Evolutionary conservation across 2,329 filamentous ascomycete genomes (phyloP).

Genomic region (Acephala macrosclerotiorum): DNA sequence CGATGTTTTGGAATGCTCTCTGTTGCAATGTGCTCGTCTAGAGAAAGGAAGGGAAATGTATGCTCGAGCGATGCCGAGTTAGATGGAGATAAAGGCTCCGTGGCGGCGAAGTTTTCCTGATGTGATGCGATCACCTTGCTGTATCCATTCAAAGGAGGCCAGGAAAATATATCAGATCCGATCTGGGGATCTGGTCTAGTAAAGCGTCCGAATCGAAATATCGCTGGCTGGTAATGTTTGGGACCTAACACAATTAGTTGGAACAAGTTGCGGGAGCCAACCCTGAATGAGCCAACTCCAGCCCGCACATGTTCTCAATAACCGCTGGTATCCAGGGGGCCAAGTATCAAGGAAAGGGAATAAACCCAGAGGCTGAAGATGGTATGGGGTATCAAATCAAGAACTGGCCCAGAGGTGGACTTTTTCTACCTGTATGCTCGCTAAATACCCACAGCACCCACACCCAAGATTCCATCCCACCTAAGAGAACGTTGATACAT

Average conservation of each 20-base stretch:
- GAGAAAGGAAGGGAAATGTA: too few relatives aligned
- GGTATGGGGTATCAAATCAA: neutral
- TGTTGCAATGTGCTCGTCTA: neutral
- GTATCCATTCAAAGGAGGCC: too few relatives aligned
- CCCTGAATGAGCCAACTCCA: neutral
- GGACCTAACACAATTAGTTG: neutral
- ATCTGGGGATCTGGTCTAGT: too few relatives aligned
- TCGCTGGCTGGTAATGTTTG: neutral
- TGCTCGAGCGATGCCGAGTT: too few relatives aligned
- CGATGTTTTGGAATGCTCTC: too few relatives aligned
- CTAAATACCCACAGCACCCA: conserved; percentile 28
- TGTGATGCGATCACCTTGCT: too few relatives aligned
- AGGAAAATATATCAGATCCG: too few relatives aligned
- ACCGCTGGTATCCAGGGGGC: neutral
- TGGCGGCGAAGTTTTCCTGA: too few relatives aligned
- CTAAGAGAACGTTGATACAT: neutral
- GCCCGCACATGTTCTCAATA: neutral
- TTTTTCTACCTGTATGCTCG: conserved; percentile 26
- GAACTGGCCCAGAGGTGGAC: neutral
- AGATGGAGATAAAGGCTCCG: too few relatives aligned
- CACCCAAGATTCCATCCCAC: neutral
- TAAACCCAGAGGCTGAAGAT: neutral
- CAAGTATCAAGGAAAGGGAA: neutral
- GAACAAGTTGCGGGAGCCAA: neutral
- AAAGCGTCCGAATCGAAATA: neutral